Evolutionary conservation across 345 rosid species (phyloP).

Genomic region (Citrus hindsii): DNA sequence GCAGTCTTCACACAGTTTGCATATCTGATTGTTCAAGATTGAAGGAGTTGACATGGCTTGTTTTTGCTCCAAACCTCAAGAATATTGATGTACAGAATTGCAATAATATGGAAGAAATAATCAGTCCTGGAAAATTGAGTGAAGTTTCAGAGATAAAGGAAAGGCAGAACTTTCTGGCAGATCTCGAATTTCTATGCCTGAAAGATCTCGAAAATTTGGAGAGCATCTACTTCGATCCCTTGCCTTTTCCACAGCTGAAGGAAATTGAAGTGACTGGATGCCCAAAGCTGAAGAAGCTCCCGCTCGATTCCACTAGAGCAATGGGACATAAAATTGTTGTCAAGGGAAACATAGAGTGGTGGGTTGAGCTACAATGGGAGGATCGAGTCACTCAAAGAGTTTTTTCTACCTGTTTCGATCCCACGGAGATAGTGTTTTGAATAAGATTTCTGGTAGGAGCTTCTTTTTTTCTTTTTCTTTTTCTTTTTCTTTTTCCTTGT

Average conservation of each 20-base stretch:
- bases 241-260: constrained; percentile 17
- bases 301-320: background rate
- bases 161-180: constrained; percentile 7
- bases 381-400: background rate
- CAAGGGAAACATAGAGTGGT: background rate
- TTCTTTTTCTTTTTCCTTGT: background rate
- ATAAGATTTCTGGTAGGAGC: background rate
- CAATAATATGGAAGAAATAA: constrained; percentile 17
- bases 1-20: background rate
- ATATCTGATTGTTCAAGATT: background rate
- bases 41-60: constrained; percentile 21
- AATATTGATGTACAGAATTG: background rate
- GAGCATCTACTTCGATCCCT: constrained; percentile 17
- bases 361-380: background rate
- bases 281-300: background rate
- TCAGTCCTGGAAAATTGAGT: constrained; percentile 9
- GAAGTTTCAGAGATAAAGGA: background rate
- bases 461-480: too few species aligned
- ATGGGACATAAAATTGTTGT: background rate
- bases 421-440: background rate
- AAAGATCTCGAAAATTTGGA: background rate
- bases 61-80: constrained; percentile 21
- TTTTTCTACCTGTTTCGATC: background rate
- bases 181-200: constrained; percentile 13
- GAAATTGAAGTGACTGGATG: background rate